A percentile compares a stretch with the other conserved stretches of the same genome.
Evolutionary conservation across 192 early-diverging fungal species (phyloP).

Genomic region (Coemansia sp.): DNA sequence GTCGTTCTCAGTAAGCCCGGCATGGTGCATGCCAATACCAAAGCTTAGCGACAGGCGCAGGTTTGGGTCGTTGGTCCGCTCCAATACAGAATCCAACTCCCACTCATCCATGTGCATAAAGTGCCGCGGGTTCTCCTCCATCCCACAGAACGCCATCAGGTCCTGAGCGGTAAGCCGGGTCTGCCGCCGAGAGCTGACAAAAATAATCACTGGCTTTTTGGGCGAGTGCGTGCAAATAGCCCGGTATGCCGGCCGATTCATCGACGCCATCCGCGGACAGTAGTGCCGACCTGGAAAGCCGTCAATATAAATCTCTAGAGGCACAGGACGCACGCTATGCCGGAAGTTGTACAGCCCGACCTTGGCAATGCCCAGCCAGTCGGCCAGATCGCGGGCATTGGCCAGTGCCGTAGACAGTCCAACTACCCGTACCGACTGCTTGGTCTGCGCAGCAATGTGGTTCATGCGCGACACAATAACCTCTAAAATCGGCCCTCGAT

Average conservation of each 20-base stretch:
- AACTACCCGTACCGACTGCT: conserved; percentile 80
- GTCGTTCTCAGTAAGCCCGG: conserved; percentile 86
- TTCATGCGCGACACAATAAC: conserved; percentile 98
- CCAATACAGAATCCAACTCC: conserved; percentile 69
- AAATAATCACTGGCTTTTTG: conserved; percentile 90
- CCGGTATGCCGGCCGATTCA: conserved; percentile 96
- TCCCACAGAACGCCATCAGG: conserved; percentile 86
- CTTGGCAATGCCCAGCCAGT: conserved; percentile 90
- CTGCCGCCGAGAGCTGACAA: conserved; percentile 97
- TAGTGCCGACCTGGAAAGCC: conserved; percentile 96
- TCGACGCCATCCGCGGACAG: conserved; percentile 96
- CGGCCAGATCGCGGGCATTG: conserved; percentile 91
- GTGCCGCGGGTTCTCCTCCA: conserved; percentile 87
- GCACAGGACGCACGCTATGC: conserved; percentile 95
- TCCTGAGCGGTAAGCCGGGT: conserved; percentile 96
- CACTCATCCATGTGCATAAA: conserved; percentile 83
- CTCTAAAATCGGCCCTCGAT: conserved; percentile 95
- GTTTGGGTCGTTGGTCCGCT: conserved; percentile 74
- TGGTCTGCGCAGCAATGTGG: conserved; percentile 83
- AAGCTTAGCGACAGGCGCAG: conserved; percentile 80
- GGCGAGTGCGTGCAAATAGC: conserved; percentile 95
- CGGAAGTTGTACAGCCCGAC: conserved; percentile 95
- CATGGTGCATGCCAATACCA: conserved; percentile 98
- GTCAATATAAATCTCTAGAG: conserved; percentile 95
- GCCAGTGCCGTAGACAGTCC: conserved; percentile 96